Evolutionary conservation across 495 filamentous ascomycete genomes (phyloP).

Genomic region (Neurospora sp.): DNA sequence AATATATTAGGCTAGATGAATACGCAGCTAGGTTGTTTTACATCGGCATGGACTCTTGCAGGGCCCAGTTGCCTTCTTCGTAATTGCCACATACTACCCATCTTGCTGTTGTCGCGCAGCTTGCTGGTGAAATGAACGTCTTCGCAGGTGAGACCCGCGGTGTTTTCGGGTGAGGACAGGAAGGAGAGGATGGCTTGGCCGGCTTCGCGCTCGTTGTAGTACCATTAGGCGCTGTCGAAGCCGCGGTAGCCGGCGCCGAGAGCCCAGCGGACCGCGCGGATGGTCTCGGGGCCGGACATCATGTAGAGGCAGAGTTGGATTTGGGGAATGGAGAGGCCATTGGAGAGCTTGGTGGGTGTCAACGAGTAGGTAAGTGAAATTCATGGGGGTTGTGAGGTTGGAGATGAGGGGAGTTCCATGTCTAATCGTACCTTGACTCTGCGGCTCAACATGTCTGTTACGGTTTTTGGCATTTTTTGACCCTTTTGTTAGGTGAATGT

Average conservation of each 20-base stretch:
- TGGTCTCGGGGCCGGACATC: conserved; percentile 42
- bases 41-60: too few relatives aligned
- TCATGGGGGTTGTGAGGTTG: not conserved
- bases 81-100: too few relatives aligned
- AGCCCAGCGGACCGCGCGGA: conserved; percentile 38
- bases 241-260: conserved; percentile 36
- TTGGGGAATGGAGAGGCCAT: conserved; percentile 49
- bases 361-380: not conserved
- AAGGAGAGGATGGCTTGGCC: conserved; percentile 47
- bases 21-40: too few relatives aligned
- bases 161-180: conserved; percentile 31
- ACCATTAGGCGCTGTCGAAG: conserved; percentile 56
- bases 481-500: not conserved
- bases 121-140: conserved; percentile 64
- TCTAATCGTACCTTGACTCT: not conserved
- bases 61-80: too few relatives aligned
- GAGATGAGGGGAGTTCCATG: not conserved
- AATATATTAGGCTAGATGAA: too few relatives aligned
- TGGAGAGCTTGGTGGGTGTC: conserved; percentile 35
- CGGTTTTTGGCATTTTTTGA: not conserved
- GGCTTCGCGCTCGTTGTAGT: conserved; percentile 51
- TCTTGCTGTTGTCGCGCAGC: conserved; percentile 43
- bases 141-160: conserved; percentile 37
- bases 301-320: conserved; percentile 61
- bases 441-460: conserved; percentile 1